Evolutionary conservation across 2,329 filamentous ascomycete genomes (phyloP), one percentile per base, ranked within the genome.

Genomic region (Cordyceps farinosa): DNA sequence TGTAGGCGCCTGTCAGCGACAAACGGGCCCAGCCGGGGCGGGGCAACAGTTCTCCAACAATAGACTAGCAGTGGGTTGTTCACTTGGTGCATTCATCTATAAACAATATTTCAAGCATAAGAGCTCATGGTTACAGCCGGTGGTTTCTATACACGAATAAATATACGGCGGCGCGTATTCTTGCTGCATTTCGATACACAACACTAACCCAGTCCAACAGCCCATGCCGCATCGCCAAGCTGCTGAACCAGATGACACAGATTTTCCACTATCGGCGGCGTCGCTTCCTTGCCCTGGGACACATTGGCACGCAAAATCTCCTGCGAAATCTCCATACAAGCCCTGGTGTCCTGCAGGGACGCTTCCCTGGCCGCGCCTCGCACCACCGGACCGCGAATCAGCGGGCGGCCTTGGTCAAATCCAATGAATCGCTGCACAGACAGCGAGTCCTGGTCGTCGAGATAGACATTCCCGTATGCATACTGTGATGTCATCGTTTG

Each of bases 231-330:
- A 67, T 79, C 78, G 4, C 83, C 82, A 59, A 90, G 72, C 66
- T 87, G 85, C 66, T 82, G 82, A 68, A 91, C 82, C 67, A 91
- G 74, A 52, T 85, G 80, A 52, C 86, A 82, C 54, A 91, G 71
- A 65, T 90, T 90, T 67, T 89, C 87, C 1, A 90, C 87, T 51
- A 91, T 79, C 0, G 87, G 83, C 13, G 88, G 85, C 64, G 80
- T 68, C 8, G 74, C 71, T 36, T 80, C 79, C 36, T 77, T 73
- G 1, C 74, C 75, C 1, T 72, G 75, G 15, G 72, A 68, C 64
- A 81, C 86, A 71, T 87, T 87, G 45, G 76, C 73, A 38, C 78
- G 75, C 65, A 91, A 77, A 10, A 88, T 76, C 44, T 83, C 80
- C 60, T 87, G 81, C 3, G 84, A 79, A 27, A 85, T 75, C 17